Evolutionary conservation across 192 early-diverging fungal species (phyloP).

Genomic region (Oehlia diaphana): DNA sequence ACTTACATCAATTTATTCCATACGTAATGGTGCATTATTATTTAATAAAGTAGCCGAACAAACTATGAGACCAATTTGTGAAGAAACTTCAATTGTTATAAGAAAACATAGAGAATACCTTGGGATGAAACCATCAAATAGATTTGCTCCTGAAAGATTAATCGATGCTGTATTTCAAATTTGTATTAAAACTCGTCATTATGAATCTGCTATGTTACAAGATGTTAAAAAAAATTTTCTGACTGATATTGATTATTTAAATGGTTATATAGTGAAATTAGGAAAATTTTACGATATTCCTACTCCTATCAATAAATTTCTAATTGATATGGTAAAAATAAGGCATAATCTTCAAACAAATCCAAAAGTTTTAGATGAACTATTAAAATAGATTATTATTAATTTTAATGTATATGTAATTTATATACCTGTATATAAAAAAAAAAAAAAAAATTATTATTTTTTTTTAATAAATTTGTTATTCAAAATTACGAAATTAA

Average conservation of each 20-base stretch:
- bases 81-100: conserved; percentile 33
- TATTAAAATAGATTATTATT: not conserved
- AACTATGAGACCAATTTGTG: conserved; percentile 28
- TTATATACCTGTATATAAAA: too few species aligned
- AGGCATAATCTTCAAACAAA: not conserved
- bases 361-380: not conserved
- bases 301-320: conserved; percentile 28
- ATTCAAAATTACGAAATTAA: too few species aligned
- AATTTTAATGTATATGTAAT: too few species aligned
- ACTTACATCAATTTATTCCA: conserved; percentile 54
- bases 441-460: too few species aligned
- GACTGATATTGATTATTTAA: conserved; percentile 65
- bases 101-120: conserved; percentile 6
- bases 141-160: conserved; percentile 34
- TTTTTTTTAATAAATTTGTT: too few species aligned
- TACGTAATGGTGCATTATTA: conserved; percentile 56
- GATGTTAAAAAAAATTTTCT: conserved; percentile 7
- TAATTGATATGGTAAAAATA: conserved; percentile 31
- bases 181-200: conserved; percentile 37
- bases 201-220: conserved; percentile 51
- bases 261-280: conserved; percentile 54
- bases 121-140: conserved; percentile 31
- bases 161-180: conserved; percentile 43
- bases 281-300: conserved; percentile 46
- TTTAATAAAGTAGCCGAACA: conserved; percentile 12